These are phyloP conservation scores for Citrus trifoliata DNA, from an alignment of 345 rosid genomes.

Conservation along the genomic window DNA sequence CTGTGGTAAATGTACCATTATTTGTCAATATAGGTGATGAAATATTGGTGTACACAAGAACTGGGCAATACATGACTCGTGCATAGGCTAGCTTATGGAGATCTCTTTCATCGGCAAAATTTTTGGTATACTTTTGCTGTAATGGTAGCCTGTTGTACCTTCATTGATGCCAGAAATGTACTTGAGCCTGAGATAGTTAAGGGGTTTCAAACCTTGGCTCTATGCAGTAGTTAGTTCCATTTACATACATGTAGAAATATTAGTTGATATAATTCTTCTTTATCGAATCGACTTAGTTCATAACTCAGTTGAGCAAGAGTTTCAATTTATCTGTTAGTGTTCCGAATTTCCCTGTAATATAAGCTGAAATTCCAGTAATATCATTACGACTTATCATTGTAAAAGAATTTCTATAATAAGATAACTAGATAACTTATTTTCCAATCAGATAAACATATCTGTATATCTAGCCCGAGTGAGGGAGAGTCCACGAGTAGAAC, in stretches of 20 bases:
- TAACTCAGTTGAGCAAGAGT: neutral
- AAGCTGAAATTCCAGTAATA: neutral
- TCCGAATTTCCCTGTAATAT: neutral
- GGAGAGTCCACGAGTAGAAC: no score
- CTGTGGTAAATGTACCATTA: no score
- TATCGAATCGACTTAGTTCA: neutral
- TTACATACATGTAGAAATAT: neutral
- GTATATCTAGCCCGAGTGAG: no score
- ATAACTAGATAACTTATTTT: neutral
- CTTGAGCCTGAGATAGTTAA: slow-evolving; percentile 12
- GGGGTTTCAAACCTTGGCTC: slow-evolving; percentile 1
- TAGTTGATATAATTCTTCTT: neutral
- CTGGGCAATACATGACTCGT: slow-evolving; percentile 80
- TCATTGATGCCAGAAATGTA: neutral
- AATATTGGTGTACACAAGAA: slow-evolving; percentile 80
- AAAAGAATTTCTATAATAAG: neutral
- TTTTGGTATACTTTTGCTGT: neutral
- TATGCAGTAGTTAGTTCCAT: neutral
- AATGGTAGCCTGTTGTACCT: neutral
- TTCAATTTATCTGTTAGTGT: neutral
- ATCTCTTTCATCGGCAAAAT: neutral
- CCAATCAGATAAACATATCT: neutral
- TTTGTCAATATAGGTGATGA: slow-evolving; percentile 61
- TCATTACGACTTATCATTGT: neutral
- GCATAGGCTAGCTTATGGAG: slow-evolving; percentile 30